Evolutionary conservation across 805 yeast species (phyloP), one percentile per base, ranked within the genome.

Genomic region (Hanseniaspora lindneri): DNA sequence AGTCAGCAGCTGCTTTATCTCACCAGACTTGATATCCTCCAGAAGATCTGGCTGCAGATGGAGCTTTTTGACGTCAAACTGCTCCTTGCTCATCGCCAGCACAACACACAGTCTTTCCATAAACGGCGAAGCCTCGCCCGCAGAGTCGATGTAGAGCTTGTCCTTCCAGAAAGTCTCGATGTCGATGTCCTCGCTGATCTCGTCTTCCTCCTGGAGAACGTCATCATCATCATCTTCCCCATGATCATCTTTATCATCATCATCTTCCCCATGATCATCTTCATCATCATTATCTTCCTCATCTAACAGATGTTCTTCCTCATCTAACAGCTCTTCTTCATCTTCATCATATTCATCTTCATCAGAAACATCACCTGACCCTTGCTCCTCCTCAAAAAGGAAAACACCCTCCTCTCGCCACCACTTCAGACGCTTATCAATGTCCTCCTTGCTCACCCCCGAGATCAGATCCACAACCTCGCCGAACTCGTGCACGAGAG

Each of bases 401-500:
- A 67, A 40, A 53, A 68, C 71, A 4, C 77, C 77, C 17, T 64
- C 58, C 11, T 59, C 61, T 27, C 70, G 73, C 66, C 75, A 72
- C 79, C 78, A 77, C 16, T 64, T 62, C 17, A 75, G 53, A 47
- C 68, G 71, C 37, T 58, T 55, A 7, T 68, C 63, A 32, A 66
- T 54, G 49, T 66, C 65, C 27, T 58, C 59, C 30, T 58, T 60
- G 14, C 55, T 54, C 32, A 64, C 59, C 25, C 62, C 66, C 19
- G 20, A 24, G 2, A 39, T 17, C 19, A 30, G 25, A 60, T 60
- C 33, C 64, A 56, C 39, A 56, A 58, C 40, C 68, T 55, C 48
- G 74, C 60, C 24, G 32, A 46, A 46, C 54, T 77, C 80, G 1
- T 68, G 65, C 1, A 80, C 77, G n/a, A 84, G 58, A 47, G 76